A percentile compares a stretch with the other conserved stretches of the same genome.
Conservation (phyloP, 129 eudicot species). For the Smallanthus sonchifolius region DNA sequence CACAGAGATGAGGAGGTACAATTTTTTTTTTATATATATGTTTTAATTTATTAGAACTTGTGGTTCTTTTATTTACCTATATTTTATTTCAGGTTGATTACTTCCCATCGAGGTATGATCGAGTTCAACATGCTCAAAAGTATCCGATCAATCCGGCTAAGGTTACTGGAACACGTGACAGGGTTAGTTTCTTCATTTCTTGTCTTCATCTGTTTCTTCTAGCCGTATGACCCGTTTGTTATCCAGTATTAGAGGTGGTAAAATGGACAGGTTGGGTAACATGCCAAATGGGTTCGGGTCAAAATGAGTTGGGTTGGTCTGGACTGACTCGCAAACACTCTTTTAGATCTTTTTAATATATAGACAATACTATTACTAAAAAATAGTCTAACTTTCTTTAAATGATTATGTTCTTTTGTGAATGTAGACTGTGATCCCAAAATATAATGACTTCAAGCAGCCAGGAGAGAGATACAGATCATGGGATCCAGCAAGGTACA, state of each 20-base stretch:
- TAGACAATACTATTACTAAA: not conserved
- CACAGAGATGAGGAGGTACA: constrained; percentile 81
- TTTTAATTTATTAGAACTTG: not conserved
- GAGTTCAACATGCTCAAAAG: constrained; percentile 65
- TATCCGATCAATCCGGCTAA: constrained; percentile 52
- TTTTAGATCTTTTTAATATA: not conserved
- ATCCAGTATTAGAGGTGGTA: not conserved
- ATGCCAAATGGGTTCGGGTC: not conserved
- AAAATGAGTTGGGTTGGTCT: not conserved
- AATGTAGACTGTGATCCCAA: constrained; percentile 57
- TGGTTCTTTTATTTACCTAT: not conserved
- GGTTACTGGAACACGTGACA: constrained; percentile 62
- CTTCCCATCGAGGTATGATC: constrained; percentile 73
- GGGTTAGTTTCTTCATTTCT: constrained; percentile 34
- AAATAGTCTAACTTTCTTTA: not conserved
- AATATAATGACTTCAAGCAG: constrained; percentile 79
- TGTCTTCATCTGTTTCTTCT: not conserved
- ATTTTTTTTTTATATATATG: not conserved
- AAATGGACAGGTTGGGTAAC: not conserved
- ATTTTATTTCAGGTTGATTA: constrained; percentile 53
- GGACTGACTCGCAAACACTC: not conserved
- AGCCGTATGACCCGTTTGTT: not conserved
- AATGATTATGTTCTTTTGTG: not conserved
- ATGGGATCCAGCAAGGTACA: constrained; percentile 70
- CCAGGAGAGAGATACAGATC: constrained; percentile 94